Evolutionary conservation across 208 protist species (phyloP).

Genomic region (Eutreptiella sp.): DNA sequence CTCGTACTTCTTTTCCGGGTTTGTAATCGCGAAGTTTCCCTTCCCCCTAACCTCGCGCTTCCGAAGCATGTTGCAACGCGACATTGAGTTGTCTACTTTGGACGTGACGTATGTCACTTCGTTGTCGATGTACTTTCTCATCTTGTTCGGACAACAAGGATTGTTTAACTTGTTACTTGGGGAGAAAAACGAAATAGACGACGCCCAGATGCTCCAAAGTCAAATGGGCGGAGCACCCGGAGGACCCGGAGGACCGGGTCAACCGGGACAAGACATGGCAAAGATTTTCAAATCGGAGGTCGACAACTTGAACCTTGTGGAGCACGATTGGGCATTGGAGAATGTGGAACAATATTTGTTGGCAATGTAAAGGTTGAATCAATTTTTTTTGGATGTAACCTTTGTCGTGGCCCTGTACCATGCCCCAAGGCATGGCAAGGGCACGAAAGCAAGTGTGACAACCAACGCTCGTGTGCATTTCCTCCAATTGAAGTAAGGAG

Average conservation of each 20-base stretch:
- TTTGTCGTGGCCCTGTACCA: too few relatives aligned
- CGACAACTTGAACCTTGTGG: slow-evolving; percentile 47
- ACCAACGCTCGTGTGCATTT: too few relatives aligned
- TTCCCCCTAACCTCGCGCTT: slow-evolving; percentile 87
- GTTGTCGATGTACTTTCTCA: slow-evolving; percentile 89
- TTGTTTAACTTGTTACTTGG: slow-evolving; percentile 82
- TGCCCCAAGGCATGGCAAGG: too few relatives aligned
- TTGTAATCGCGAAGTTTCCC: slow-evolving; percentile 90
- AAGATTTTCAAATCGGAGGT: slow-evolving; percentile 41
- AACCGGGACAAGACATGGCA: slow-evolving; percentile 28
- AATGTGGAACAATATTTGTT: slow-evolving; percentile 43
- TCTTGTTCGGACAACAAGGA: slow-evolving; percentile 84
- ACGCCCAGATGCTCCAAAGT: slow-evolving; percentile 44
- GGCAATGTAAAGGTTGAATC: too few relatives aligned
- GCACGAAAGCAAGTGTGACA: too few relatives aligned
- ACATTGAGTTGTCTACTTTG: slow-evolving; percentile 82
- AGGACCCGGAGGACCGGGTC: slow-evolving; percentile 33
- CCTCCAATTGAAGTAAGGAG: too few relatives aligned
- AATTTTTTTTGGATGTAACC: too few relatives aligned
- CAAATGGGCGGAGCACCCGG: slow-evolving; percentile 50
- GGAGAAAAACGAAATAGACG: slow-evolving; percentile 48
- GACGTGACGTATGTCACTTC: slow-evolving; percentile 91
- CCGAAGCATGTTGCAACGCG: slow-evolving; percentile 86
- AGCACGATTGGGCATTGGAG: slow-evolving; percentile 34
- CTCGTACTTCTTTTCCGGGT: slow-evolving; percentile 91